Percentiles rank a stretch among this genome's conserved stretches.
Conservation (phyloP, 257 asterid species). For the Fraxinus quadrangulata region DNA sequence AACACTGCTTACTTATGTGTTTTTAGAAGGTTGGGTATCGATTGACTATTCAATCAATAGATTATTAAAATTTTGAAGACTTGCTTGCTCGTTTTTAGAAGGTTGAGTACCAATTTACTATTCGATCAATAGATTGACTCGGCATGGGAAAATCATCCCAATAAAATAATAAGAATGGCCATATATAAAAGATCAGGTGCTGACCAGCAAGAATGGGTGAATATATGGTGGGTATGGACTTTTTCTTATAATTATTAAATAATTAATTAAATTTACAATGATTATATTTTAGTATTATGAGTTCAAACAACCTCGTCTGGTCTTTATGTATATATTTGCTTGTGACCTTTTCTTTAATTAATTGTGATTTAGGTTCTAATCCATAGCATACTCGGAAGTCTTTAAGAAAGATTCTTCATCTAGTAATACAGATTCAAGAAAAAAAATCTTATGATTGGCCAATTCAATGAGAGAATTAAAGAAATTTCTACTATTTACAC, state of each 20-base stretch:
- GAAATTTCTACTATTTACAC: too few relatives aligned
- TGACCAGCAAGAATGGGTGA: constrained; percentile 28
- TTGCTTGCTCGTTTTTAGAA: neutral
- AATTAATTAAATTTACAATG: neutral
- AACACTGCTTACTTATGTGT: too few relatives aligned
- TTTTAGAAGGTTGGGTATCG: too few relatives aligned
- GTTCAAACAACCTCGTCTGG: neutral
- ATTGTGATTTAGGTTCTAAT: neutral
- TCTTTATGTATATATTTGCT: neutral
- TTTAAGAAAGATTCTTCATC: neutral
- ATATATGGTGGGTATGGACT: constrained; percentile 29
- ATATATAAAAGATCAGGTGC: constrained; percentile 26
- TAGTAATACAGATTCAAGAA: neutral
- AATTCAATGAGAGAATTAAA: too few relatives aligned
- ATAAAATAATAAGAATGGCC: neutral
- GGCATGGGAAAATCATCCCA: neutral
- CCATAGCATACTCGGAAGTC: neutral
- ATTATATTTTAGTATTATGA: neutral
- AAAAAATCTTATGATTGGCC: too few relatives aligned
- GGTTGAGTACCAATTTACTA: neutral
- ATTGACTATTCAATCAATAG: too few relatives aligned
- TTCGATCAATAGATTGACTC: neutral
- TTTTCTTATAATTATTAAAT: constrained; percentile 9
- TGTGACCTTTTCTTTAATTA: neutral
- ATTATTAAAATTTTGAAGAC: neutral